Base-by-base conservation (phyloP, 805 yeast genomes). In the Schizosaccharomyces pombe region DNA sequence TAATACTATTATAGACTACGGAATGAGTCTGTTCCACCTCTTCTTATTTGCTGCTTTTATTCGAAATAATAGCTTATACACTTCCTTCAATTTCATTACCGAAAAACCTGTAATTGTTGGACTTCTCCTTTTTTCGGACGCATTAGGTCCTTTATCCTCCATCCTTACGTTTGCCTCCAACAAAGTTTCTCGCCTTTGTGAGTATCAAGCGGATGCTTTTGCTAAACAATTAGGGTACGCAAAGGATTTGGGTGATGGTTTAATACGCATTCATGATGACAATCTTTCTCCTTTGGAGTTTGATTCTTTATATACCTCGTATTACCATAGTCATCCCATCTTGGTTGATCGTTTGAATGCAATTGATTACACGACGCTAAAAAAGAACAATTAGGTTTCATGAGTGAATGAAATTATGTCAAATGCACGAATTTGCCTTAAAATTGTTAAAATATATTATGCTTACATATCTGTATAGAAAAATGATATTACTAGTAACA, bases 281-380 rank as follows among this genome's bases (percentile, higher is more conserved):
- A 89, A 91, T 67, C 75, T 91, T 64, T 73, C 85, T 56, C 75
- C 86, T n/a, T 75, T 85, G 71, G 85, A 82, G 63, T 93, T 91
- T 29, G 96, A 91, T 65, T 77, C 87, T 76, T 73, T 86, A 59
- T 91, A 80, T 68, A 82, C 94, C 22, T 79, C 91, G 47, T 89
- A 85, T 68, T 85, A 80, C 64, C 80, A 83, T 67, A 80, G 89
- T 53, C 98, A 91, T 62, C 99, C 99, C 53, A 83, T 85, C 56
- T 68, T 89, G 61, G 78, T 89, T 16, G 97, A 91, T 71, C 80
- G 99, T 71, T 73, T 91, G 61, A 65, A 70, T 51, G 94, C 94
- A 5, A 72, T 91, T 57, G 80, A 78, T 14, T 59, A 59, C 58
- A 33, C 47, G 47, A 54, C 28, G 54, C 47, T 29, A 55, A 60